Conservation (phyloP, 2,329 filamentous ascomycete species). For the Arthrinium phaeospermum region DNA sequence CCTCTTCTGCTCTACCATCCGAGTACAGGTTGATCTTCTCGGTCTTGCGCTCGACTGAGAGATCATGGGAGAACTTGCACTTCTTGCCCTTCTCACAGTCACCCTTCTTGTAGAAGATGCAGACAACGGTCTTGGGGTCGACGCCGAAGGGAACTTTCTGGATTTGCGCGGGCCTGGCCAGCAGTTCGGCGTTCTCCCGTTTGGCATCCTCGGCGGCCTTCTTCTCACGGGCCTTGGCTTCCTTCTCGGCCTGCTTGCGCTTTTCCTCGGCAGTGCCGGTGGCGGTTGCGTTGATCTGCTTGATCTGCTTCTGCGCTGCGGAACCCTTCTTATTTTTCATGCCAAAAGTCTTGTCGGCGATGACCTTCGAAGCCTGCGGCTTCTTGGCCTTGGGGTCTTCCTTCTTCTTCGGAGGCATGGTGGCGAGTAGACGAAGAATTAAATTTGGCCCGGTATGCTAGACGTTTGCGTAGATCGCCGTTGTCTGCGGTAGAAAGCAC, state of each 20-base stretch:
- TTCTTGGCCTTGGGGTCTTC: constrained; percentile 58
- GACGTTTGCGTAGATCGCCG: background rate
- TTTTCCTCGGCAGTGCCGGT: constrained; percentile 89
- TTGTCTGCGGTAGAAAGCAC: background rate
- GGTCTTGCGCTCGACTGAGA: constrained; percentile 86
- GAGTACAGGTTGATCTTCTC: constrained; percentile 92
- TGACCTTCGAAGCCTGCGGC: constrained; percentile 63
- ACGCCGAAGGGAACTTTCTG: constrained; percentile 98
- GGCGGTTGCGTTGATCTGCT: constrained; percentile 77
- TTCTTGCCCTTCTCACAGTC: constrained; percentile 96
- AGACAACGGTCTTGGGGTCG: constrained; percentile 96
- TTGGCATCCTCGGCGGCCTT: constrained; percentile 85
- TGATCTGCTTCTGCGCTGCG: constrained; percentile 87
- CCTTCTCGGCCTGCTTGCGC: constrained; percentile 72
- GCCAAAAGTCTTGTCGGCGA: constrained; percentile 96
- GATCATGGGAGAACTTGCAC: constrained; percentile 97
- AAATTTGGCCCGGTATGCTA: background rate
- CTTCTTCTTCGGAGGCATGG: constrained; percentile 75
- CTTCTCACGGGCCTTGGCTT: constrained; percentile 82
- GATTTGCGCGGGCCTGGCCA: constrained; percentile 91
- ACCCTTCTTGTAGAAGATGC: constrained; percentile 96
- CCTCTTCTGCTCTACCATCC: constrained; percentile 77
- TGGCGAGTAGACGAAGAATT: constrained; percentile 41
- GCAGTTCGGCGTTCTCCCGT: constrained; percentile 78
- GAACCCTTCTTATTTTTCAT: constrained; percentile 99